Base-by-base conservation (phyloP, 176 grass and related monocot genomes). In the Canna indica region DNA sequence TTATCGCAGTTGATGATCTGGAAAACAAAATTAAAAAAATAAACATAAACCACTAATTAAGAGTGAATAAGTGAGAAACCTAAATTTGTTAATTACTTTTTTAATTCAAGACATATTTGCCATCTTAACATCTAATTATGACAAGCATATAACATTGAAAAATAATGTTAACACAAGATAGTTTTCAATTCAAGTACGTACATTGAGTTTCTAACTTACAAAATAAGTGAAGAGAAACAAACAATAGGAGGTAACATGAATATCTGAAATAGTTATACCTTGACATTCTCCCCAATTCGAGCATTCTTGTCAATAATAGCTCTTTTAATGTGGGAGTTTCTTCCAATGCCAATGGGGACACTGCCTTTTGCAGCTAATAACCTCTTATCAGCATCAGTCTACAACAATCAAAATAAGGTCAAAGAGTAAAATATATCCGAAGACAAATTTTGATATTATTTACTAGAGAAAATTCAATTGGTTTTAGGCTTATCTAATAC, bases 291-390 rank as follows among this genome's bases (percentile, higher is more conserved):
- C 60, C 95, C 95, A 59, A 99, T 94, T 34, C 90, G 90, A 75
- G 95, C 90, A 80, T 99, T 99, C 80, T 99, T 99, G 74, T 99
- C 95, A 0, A 99, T 99, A 39, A 99, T 99, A 69, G 90, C 95
- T 85, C 83, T 83, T 77, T 74, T 94, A 16, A 99, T 80, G 45
- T 99, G 95, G 33, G 90, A 60, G 69, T 99, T 90, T 71, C 83
- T 90, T 71, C 95, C 95, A 45, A 99, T 99, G 54, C 95, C 95
- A 38, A 99, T 99, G 32, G 87, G 89, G 60, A 99, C 84, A 20
- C 84, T 86, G 2, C 90, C 90, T 53, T 76, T 91, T 39, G 79
- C 81, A 64, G 82, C 74, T 36, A 99, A 80, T 39, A 71, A 62
- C 67, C 83, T 86, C 82, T 94, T 99, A 48, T 88, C 90, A 3